phyloP scores from a whole-genome alignment of 1,139 yeast genomes.

The Yamadazyma oceani region DNA sequence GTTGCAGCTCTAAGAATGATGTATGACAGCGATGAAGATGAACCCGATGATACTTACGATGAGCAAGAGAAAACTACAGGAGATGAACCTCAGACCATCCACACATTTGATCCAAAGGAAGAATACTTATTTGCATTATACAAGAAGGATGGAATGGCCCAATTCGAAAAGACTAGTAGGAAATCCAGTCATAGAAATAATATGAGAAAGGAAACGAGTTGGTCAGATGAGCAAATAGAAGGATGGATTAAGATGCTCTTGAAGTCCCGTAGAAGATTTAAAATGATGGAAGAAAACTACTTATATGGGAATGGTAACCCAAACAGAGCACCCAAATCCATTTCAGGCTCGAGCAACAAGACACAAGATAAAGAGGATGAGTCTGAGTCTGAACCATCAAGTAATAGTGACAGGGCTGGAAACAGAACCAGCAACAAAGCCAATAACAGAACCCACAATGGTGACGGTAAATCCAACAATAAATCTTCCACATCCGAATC shows the following conservation, averaged over 20 bases:
- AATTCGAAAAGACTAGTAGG: conserved; percentile 53
- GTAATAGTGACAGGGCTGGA: conserved; percentile 2
- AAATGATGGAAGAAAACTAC: conserved; percentile 61
- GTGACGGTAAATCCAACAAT: conserved; percentile 8
- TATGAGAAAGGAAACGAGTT: conserved; percentile 51
- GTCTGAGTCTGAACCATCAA: too few species aligned
- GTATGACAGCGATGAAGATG: conserved; percentile 75
- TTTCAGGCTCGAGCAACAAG: too few species aligned
- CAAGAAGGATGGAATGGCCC: conserved; percentile 47
- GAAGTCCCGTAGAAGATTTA: conserved; percentile 61
- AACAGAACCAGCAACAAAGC: not conserved
- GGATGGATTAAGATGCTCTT: conserved; percentile 86
- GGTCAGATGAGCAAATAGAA: conserved; percentile 91
- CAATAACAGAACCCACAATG: not conserved
- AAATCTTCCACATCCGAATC: too few species aligned
- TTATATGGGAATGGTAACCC: conserved; percentile 42
- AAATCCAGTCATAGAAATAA: conserved; percentile 52
- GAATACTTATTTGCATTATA: conserved; percentile 56
- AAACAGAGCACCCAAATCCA: conserved; percentile 12
- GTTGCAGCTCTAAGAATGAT: conserved; percentile 63
- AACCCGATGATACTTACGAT: conserved; percentile 82
- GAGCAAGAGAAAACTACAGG: conserved; percentile 53
- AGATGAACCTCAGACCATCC: conserved; percentile 6
- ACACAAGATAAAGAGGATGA: too few species aligned
- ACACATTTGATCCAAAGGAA: conserved; percentile 23